These are phyloP conservation scores for Colletotrichum sojae DNA, from an alignment of 2,329 filamentous ascomycete species.

Conservation along the genomic window DNA sequence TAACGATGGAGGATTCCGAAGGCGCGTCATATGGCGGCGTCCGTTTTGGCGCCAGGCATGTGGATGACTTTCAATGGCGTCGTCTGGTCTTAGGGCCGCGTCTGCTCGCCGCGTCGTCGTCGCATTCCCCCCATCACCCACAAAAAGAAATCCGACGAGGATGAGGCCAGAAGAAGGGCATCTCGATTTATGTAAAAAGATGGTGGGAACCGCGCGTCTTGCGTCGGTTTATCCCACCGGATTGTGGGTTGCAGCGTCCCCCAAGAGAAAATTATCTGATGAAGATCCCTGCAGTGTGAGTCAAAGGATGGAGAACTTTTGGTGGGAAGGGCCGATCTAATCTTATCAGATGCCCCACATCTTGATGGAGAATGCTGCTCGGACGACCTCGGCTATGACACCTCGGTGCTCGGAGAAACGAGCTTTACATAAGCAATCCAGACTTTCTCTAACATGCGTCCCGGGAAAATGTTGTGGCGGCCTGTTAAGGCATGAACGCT, in stretches of 20 bases:
- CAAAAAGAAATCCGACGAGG: neutral
- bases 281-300: conserved; percentile 36
- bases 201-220: conserved; percentile 27
- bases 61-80: neutral
- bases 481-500: conserved; percentile 11
- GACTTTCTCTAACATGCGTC: neutral
- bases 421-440: conserved; percentile 21
- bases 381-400: conserved; percentile 21
- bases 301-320: conserved; percentile 32
- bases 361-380: neutral
- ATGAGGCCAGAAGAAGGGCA: conserved; percentile 1
- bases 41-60: neutral
- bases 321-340: conserved; percentile 38
- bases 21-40: neutral
- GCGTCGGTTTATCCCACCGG: conserved; percentile 24
- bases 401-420: conserved; percentile 32
- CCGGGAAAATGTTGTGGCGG: too few species aligned
- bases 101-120: neutral
- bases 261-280: conserved; percentile 36
- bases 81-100: neutral
- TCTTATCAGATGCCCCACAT: conserved; percentile 41
- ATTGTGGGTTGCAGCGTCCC: conserved; percentile 28
- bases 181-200: conserved; percentile 6
- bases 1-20: conserved; percentile 5
- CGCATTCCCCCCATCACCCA: conserved; percentile 15